Conservation (phyloP, 805 yeast genomes). For the Pichia scutulata region DNA sequence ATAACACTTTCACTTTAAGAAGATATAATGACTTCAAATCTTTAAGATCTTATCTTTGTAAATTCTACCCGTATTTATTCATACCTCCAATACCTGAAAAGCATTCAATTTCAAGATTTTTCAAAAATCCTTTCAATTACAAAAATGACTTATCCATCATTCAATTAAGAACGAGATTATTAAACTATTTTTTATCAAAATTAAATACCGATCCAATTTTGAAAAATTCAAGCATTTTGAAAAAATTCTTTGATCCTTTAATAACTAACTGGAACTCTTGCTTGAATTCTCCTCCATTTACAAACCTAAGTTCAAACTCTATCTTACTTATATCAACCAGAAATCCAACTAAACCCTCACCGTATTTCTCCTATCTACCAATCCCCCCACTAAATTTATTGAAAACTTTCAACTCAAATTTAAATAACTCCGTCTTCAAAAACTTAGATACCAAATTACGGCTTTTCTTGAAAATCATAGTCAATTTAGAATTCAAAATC, state of each 20-base stretch:
- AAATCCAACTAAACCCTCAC: slow-evolving; percentile 41
- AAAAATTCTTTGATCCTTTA: slow-evolving; percentile 44
- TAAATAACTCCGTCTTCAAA: slow-evolving; percentile 20
- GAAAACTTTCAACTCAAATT: slow-evolving; percentile 21
- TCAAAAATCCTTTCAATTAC: slow-evolving; percentile 27
- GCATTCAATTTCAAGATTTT: slow-evolving; percentile 41
- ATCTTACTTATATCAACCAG: slow-evolving; percentile 42
- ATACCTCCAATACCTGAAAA: slow-evolving; percentile 95
- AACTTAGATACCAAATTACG: slow-evolving; percentile 22
- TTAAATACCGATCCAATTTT: slow-evolving; percentile 31
- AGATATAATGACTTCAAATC: slow-evolving; percentile 90
- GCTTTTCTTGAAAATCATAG: slow-evolving; percentile 11
- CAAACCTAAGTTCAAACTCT: slow-evolving; percentile 39
- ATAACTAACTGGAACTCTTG: slow-evolving; percentile 46
- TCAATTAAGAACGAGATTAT: slow-evolving; percentile 41
- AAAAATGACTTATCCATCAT: slow-evolving; percentile 29
- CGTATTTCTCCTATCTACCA: slow-evolving; percentile 43
- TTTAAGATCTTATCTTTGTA: slow-evolving; percentile 58
- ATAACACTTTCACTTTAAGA: slow-evolving; percentile 38
- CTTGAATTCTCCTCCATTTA: slow-evolving; percentile 29
- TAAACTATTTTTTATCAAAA: slow-evolving; percentile 37
- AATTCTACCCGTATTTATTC: slow-evolving; percentile 76
- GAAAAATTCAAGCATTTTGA: slow-evolving; percentile 31
- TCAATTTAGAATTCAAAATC: slow-evolving; percentile 30
- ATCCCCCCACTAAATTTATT: slow-evolving; percentile 27